A percentile compares a stretch with the other conserved stretches of the same genome.
phyloP scores from a whole-genome alignment of 2,329 filamentous ascomycete genomes.

The Aspergillus ruber region DNA sequence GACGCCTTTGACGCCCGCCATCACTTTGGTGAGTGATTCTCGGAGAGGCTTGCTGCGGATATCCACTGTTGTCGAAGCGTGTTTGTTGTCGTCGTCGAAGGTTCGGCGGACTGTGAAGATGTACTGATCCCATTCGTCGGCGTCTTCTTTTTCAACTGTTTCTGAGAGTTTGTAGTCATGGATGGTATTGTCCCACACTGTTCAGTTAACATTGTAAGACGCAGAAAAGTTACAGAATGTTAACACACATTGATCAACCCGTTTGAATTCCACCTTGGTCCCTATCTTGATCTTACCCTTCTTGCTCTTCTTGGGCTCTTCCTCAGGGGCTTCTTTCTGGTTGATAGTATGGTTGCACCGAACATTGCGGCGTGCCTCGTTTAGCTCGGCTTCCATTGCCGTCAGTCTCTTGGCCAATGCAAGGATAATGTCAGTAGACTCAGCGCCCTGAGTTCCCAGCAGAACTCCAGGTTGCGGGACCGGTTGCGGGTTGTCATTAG shows the following conservation, averaged over 20 bases:
- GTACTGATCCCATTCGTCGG: constrained; percentile 67
- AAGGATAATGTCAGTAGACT: constrained; percentile 19
- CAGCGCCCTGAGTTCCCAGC: constrained; percentile 3
- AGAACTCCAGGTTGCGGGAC: no score
- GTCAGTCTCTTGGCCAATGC: constrained; percentile 16
- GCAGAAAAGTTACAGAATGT: constrained; percentile 5
- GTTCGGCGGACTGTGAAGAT: constrained; percentile 76
- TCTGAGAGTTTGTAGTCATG: constrained; percentile 65
- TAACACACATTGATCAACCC: constrained; percentile 54
- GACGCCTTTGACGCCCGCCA: constrained; percentile 70
- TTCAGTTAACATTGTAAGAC: constrained; percentile 1
- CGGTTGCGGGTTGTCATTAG: constrained; percentile 23
- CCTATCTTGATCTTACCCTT: constrained; percentile 22
- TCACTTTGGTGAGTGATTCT: constrained; percentile 62
- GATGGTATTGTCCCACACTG: constrained; percentile 49
- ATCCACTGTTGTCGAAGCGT: constrained; percentile 66
- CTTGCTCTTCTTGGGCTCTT: constrained; percentile 30
- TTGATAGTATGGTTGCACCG: constrained; percentile 10
- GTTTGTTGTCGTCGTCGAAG: constrained; percentile 81
- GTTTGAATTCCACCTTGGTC: constrained; percentile 60
- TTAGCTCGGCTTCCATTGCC: constrained; percentile 13
- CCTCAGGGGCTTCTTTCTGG: constrained; percentile 17
- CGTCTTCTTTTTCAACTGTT: constrained; percentile 56
- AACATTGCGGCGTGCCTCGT: constrained; percentile 11
- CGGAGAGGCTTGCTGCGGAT: constrained; percentile 77